Percentiles rank a stretch among this genome's conserved stretches.
Conservation (phyloP, 2,329 filamentous ascomycete genomes). For the Tympanopsis confertula region DNA sequence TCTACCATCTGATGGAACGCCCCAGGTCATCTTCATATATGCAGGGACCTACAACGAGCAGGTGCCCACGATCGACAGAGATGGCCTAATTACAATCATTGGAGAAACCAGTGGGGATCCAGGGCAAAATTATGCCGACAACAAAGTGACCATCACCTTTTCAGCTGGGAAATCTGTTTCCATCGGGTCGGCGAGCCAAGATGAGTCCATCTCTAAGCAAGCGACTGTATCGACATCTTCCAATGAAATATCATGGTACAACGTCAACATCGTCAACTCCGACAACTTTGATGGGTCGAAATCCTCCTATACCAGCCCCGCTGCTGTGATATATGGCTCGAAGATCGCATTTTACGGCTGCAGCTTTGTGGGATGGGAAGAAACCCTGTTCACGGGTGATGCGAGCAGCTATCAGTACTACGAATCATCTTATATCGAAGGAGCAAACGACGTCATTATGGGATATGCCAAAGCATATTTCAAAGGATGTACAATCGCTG, state of each 20-base stretch:
- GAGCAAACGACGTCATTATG: slow-evolving; percentile 36
- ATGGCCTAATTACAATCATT: too few species aligned
- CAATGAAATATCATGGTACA: background rate
- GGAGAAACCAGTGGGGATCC: too few species aligned
- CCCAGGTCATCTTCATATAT: too few species aligned
- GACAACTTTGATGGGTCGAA: background rate
- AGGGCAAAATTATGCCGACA: too few species aligned
- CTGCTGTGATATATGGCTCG: background rate
- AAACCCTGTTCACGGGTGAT: slow-evolving; percentile 32
- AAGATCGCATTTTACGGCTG: slow-evolving; percentile 34
- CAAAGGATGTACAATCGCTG: slow-evolving; percentile 15
- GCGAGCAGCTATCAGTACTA: slow-evolving; percentile 31
- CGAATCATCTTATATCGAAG: slow-evolving; percentile 27
- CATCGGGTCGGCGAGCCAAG: too few species aligned
- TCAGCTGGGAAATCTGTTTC: background rate
- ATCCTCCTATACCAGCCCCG: background rate
- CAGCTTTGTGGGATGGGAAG: slow-evolving; percentile 32
- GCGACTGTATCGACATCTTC: background rate
- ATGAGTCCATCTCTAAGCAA: background rate
- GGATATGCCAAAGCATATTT: slow-evolving; percentile 14
- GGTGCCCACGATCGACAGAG: too few species aligned
- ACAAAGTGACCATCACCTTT: background rate
- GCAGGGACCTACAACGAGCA: slow-evolving; percentile 44
- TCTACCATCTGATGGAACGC: too few species aligned
- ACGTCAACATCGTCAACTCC: background rate